Evolutionary conservation across 2,329 filamentous ascomycete genomes (phyloP), one percentile per base, ranked within the genome.

Genomic region (Tolypocladium endophyticum): DNA sequence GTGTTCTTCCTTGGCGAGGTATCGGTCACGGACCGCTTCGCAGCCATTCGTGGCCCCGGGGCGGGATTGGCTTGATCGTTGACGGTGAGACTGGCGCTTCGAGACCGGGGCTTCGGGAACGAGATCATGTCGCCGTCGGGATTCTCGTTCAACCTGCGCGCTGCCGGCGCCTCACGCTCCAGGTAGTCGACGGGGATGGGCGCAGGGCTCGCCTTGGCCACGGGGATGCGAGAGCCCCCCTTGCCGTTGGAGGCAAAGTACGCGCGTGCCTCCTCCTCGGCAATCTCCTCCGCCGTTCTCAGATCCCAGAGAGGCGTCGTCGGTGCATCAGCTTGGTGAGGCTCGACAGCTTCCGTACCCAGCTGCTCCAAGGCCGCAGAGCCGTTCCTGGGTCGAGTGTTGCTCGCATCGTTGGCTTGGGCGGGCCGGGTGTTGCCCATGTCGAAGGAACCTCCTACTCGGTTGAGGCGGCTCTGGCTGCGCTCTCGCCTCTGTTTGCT

Each of bases 151-250:
- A 79, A 78, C 64, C 81, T 84, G 59, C 92, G 84, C 59, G 81
- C 76, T 53, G 87, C 77, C 28, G 85, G 86, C 30, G 84, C 86
- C 66, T 91, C 88, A 63, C 92, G 84, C 64, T 93, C 92, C 54
- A 90, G 78, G 63, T 87, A 84, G 56, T 88, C 84, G 57, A 82
- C 73, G 2, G 89, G 83, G 61, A 95, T 87, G 14, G 92, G 91
- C 25, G 85, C 82, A 2, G 89, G 88, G 70, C 90, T 96, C 18
- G 83, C 78, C 67, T 90, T 92, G 36, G 91, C 86, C 43, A 97
- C 81, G 1, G 94, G 94, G 70, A 99, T 97, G 58, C 90, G 86
- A 53, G 93, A 96, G 77, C 75, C 83, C 76, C 79, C 83, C 74
- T 81, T 88, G 64, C 66, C 82, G 74, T 74, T 82, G 68, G 75